phyloP scores from a whole-genome alignment of 257 asterid genomes.

The Prunella vulgaris region DNA sequence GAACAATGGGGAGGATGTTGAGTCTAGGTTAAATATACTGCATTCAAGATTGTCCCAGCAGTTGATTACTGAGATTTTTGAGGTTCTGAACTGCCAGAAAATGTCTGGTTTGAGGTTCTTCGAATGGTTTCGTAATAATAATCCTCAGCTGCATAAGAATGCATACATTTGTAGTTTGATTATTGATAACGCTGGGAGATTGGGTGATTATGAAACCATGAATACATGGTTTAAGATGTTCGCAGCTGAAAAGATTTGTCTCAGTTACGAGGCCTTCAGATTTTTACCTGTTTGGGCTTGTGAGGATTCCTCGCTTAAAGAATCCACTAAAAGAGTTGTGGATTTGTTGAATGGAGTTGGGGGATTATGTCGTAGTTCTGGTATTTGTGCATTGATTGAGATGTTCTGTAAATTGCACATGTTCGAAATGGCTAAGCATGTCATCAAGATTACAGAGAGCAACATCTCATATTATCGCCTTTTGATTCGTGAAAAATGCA shows the following conservation, averaged over 20 bases:
- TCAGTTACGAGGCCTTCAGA: conserved; percentile 56
- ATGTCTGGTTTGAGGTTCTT: conserved; percentile 60
- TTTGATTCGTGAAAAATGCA: conserved; percentile 64
- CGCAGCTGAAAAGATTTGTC: conserved; percentile 39
- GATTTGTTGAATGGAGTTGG: conserved; percentile 52
- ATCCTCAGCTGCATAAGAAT: conserved; percentile 35
- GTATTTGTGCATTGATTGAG: conserved; percentile 53
- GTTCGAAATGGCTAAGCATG: conserved; percentile 70
- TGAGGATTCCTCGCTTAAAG: conserved; percentile 31
- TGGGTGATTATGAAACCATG: conserved; percentile 65
- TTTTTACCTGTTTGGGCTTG: conserved; percentile 42
- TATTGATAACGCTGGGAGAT: conserved; percentile 62
- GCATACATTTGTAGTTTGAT: conserved; percentile 52
- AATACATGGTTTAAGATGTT: conserved; percentile 41
- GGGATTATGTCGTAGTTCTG: conserved; percentile 65
- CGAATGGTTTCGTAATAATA: conserved; percentile 46
- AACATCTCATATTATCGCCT: conserved; percentile 42
- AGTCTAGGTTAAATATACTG: conserved; percentile 34
- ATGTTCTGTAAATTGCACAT: conserved; percentile 52
- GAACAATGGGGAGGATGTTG: conserved; percentile 40
- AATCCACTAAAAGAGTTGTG: conserved; percentile 38
- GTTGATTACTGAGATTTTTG: conserved; percentile 41
- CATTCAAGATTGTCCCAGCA: conserved; percentile 25
- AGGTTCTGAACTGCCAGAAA: conserved; percentile 40
- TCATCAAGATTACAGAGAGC: conserved; percentile 42